Base-by-base conservation (phyloP, 1,284 basidiomycete genomes). In the Anthracocystis setariae region DNA sequence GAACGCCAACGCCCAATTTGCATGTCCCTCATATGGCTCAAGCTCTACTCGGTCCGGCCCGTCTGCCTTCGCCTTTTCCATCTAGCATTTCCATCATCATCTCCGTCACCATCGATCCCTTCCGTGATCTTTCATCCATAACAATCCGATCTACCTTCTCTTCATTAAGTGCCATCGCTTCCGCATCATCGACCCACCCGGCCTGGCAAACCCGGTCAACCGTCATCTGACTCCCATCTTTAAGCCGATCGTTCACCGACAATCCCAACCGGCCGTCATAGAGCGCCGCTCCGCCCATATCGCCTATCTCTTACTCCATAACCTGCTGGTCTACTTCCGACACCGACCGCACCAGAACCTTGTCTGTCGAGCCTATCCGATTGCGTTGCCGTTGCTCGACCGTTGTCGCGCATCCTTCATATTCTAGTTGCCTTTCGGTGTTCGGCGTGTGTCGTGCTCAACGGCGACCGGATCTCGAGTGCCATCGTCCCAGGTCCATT, bases 341-440 rank as follows among this genome's bases (percentile, higher is more conserved):
- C 21, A 24, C 39, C 60, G 48, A 46, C 52, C 20, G 48, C 27
- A 27, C 40, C 18, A 25, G 35, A 54, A 48, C 27, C 42, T 43
- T 55, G 39, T 61, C 38, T 54, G 29, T 29, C 40, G 17, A n/a
- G 7, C 45, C 24, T 25, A 32, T 20, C 45, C 8, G 13, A n/a
- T n/a, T 37, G 12, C 25, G 8, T 38, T 25, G n/a, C 37, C 21
- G 17, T 29, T 25, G 8, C 27, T 45, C 40, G 20, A 17, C 43
- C 24, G 38, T 20, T n/a, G n/a, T n/a, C n/a, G n/a, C n/a, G n/a
- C 46, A 47, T 38, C 44, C 18, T 46, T 46, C 54, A 52, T 52
- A 33, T 64, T 8, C 15, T 15, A 9, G 7, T 39, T n/a, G 8
- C 45, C 18, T 13, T 13, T 42, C 51, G 51, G 43, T 46, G 33